Conservation (phyloP, 306 rosid genomes). For the Casuarina equisetifolia region DNA sequence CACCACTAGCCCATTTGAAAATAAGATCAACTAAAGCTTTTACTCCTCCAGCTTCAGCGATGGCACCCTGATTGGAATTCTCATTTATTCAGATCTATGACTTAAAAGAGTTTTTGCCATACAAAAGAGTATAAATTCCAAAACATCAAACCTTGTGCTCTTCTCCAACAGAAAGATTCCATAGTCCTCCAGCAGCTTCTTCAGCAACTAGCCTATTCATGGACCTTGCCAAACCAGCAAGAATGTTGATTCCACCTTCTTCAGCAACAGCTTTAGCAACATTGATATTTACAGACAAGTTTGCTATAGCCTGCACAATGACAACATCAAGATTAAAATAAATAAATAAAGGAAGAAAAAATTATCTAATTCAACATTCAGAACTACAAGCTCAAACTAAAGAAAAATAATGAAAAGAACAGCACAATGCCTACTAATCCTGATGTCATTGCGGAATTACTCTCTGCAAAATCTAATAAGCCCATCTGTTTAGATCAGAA, state of each 20-base stretch:
- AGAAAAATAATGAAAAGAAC: conserved; percentile 1
- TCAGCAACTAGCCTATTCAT: conserved; percentile 96
- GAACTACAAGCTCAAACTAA: neutral
- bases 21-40: conserved; percentile 96
- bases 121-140: conserved; percentile 18
- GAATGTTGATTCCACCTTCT: conserved; percentile 94
- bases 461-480: conserved; percentile 20
- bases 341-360: neutral
- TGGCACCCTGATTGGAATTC: conserved; percentile 70
- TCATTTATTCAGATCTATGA: conserved; percentile 28
- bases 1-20: conserved; percentile 95
- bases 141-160: conserved; percentile 81
- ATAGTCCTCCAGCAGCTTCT: conserved; percentile 99
- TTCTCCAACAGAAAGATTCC: conserved; percentile 99
- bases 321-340: conserved; percentile 10
- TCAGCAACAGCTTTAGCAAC: conserved; percentile 99
- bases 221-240: conserved; percentile 97
- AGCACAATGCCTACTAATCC: conserved; percentile 7
- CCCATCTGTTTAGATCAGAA: conserved; percentile 3
- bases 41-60: conserved; percentile 97
- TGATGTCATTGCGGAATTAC: conserved; percentile 10
- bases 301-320: conserved; percentile 82
- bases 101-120: conserved; percentile 21
- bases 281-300: conserved; percentile 91
- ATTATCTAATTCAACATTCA: conserved; percentile 15